Conservation (phyloP, 2,329 filamentous ascomycete genomes). For the Alternaria triticina region DNA sequence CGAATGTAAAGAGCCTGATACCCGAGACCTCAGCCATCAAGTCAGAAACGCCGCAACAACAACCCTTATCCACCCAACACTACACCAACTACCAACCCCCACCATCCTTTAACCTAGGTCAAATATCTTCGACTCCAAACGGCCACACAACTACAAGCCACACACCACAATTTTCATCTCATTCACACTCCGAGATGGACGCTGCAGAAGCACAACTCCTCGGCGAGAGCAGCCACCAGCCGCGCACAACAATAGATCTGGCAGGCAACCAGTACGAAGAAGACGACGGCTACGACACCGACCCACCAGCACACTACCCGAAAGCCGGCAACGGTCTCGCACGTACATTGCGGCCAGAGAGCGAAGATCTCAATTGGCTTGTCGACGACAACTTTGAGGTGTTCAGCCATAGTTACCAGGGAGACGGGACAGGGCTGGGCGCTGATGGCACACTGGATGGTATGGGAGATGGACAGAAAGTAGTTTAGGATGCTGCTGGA, state of each 20-base stretch:
- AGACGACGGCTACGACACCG: constrained; percentile 61
- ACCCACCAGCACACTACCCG: constrained; percentile 65
- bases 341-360: constrained; percentile 60
- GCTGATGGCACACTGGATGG: constrained; percentile 35
- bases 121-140: constrained; percentile 40
- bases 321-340: constrained; percentile 67
- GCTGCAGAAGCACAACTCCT: constrained; percentile 44
- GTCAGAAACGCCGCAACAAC: constrained; percentile 12
- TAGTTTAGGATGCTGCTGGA: constrained; percentile 16
- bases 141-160: constrained; percentile 22
- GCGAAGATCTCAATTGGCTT: constrained; percentile 66
- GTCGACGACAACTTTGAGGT: constrained; percentile 66
- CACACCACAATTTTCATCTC: constrained; percentile 29
- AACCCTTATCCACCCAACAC: constrained; percentile 2
- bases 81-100: constrained; percentile 19
- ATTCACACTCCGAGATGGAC: constrained; percentile 32
- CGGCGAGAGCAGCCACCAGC: constrained; percentile 28
- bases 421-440: constrained; percentile 41
- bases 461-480: constrained; percentile 19
- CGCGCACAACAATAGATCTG: constrained; percentile 26
- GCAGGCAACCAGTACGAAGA: constrained; percentile 38
- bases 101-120: constrained; percentile 8
- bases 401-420: constrained; percentile 59
- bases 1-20: constrained; percentile 37
- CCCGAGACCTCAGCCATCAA: constrained; percentile 19